Evolutionary conservation across 495 filamentous ascomycete species (phyloP).

Genomic region (Amphirosellinia nigrospora): DNA sequence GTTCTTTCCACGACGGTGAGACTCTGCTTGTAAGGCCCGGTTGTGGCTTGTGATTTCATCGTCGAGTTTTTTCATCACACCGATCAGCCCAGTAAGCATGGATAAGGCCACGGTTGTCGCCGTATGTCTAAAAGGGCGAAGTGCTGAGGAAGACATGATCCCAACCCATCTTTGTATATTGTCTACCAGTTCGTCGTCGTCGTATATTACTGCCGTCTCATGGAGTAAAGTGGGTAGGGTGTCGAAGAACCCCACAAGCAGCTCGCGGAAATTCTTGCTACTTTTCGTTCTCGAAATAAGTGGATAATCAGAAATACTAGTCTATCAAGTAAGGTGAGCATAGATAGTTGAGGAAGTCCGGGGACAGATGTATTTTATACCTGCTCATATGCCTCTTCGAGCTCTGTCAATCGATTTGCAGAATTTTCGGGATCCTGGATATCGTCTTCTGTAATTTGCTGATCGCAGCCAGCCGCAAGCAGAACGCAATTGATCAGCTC

Average conservation of each 20-base stretch:
- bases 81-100: constrained; percentile 73
- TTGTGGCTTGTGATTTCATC: constrained; percentile 73
- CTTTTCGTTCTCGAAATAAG: constrained; percentile 79
- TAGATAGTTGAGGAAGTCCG: neutral
- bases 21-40: constrained; percentile 77
- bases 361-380: constrained; percentile 44
- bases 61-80: constrained; percentile 72
- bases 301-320: constrained; percentile 89
- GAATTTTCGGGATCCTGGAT: constrained; percentile 85
- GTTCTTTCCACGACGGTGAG: constrained; percentile 72
- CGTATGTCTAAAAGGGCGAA: constrained; percentile 91
- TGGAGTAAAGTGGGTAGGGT: constrained; percentile 76
- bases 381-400: constrained; percentile 81
- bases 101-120: constrained; percentile 80
- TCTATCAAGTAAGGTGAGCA: constrained; percentile 48
- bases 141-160: constrained; percentile 79
- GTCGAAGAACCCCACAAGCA: constrained; percentile 78
- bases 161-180: constrained; percentile 86
- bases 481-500: constrained; percentile 91
- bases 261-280: constrained; percentile 72
- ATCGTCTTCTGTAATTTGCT: constrained; percentile 75
- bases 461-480: constrained; percentile 77
- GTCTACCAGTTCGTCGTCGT: constrained; percentile 75
- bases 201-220: constrained; percentile 75
- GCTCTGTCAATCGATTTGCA: constrained; percentile 68